Percentiles rank a stretch among this genome's conserved stretches.
These are phyloP conservation scores for Yarrowia galli DNA, from an alignment of 1,139 yeast genomes.

Conservation along the genomic window DNA sequence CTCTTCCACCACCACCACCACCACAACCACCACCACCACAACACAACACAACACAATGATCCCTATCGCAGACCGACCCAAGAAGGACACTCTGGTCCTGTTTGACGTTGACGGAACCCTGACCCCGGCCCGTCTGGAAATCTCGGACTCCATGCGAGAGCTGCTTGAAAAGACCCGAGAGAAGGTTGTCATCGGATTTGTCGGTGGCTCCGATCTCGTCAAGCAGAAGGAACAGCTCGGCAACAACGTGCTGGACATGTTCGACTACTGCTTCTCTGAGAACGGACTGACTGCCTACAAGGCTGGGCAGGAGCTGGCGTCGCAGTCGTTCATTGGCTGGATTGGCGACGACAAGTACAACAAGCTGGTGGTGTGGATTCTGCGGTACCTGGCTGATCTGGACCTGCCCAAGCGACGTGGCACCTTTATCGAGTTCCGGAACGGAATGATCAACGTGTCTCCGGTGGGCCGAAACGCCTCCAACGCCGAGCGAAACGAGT, in stretches of 20 bases:
- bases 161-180: constrained; percentile 77
- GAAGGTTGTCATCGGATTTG: constrained; percentile 94
- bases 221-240: constrained; percentile 98
- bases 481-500: constrained; percentile 90
- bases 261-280: constrained; percentile 96
- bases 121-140: constrained; percentile 90
- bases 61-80: constrained; percentile 51
- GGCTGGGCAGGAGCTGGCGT: constrained; percentile 82
- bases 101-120: constrained; percentile 98
- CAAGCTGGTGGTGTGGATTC: constrained; percentile 81
- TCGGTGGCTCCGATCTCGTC: constrained; percentile 95
- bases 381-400: constrained; percentile 80
- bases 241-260: constrained; percentile 68
- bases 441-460: constrained; percentile 98
- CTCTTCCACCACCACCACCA: no score
- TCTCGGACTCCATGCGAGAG: constrained; percentile 81
- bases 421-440: constrained; percentile 97
- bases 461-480: constrained; percentile 99
- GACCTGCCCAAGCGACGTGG: constrained; percentile 89
- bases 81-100: constrained; percentile 62
- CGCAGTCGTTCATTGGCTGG: constrained; percentile 94
- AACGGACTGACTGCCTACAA: constrained; percentile 98
- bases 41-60: constrained; percentile 30
- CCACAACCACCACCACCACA: neutral
- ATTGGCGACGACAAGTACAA: constrained; percentile 95